phyloP scores from a whole-genome alignment of 805 yeast genomes.

The Saturnispora mendoncae region DNA sequence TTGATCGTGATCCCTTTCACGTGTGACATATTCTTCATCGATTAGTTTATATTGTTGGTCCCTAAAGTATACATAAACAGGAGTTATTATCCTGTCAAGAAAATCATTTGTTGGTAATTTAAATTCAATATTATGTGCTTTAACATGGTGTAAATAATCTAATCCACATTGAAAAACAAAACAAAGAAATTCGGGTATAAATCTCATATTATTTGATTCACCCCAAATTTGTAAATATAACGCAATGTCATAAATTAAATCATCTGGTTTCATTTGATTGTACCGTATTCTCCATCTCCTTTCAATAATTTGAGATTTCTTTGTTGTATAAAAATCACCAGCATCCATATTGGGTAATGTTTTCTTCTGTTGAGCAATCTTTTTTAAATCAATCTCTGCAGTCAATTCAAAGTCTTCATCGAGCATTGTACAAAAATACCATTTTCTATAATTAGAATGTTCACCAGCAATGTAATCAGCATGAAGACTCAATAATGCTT shows the following conservation, averaged over 20 bases:
- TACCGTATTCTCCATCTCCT: constrained; percentile 67
- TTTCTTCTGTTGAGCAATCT: constrained; percentile 50
- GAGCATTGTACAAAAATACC: constrained; percentile 85
- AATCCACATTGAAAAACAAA: constrained; percentile 49
- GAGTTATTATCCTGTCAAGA: constrained; percentile 35
- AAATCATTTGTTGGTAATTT: constrained; percentile 23
- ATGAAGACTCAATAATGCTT: constrained; percentile 70
- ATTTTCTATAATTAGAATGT: constrained; percentile 74
- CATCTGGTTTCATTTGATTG: constrained; percentile 43
- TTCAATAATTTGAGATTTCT: constrained; percentile 63
- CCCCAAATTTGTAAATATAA: constrained; percentile 64
- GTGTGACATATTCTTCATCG: constrained; percentile 40
- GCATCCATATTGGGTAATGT: constrained; percentile 31
- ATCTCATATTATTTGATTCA: constrained; percentile 59
- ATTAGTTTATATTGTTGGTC: constrained; percentile 55
- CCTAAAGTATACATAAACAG: constrained; percentile 49
- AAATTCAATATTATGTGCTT: constrained; percentile 17
- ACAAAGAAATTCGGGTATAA: constrained; percentile 43
- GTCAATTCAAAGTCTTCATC: constrained; percentile 59
- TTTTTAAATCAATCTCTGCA: constrained; percentile 54
- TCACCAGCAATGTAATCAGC: constrained; percentile 91
- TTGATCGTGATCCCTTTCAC: constrained; percentile 60
- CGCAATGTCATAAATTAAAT: constrained; percentile 58
- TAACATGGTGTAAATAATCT: constrained; percentile 37
- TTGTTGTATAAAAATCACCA: constrained; percentile 20